phyloP scores from a whole-genome alignment of 345 rosid genomes.

The Balakata baccata region DNA sequence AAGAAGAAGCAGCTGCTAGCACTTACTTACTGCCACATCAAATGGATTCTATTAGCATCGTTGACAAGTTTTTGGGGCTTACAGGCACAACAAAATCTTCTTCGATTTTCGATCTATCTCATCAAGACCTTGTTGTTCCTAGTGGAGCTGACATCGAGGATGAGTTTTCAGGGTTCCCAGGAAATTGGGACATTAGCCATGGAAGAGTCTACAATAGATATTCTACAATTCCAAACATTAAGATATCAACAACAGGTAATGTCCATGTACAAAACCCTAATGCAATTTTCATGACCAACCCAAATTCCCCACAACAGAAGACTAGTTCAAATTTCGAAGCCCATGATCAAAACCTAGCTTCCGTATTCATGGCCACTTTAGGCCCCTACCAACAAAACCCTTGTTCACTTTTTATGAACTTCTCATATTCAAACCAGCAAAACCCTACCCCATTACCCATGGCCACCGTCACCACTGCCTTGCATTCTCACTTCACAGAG shows the following conservation, averaged over 20 bases:
- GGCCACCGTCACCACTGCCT: constrained; percentile 18
- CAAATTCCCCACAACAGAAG: constrained; percentile 16
- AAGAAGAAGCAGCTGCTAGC: constrained; percentile 18
- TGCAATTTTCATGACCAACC: constrained; percentile 19
- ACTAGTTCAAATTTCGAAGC: neutral
- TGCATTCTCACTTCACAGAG: constrained; percentile 24
- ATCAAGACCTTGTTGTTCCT: constrained; percentile 16
- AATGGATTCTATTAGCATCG: constrained; percentile 41
- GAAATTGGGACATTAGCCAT: constrained; percentile 24
- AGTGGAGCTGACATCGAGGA: constrained; percentile 23
- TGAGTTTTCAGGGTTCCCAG: constrained; percentile 22
- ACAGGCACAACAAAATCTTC: constrained; percentile 18
- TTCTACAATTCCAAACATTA: constrained; percentile 21
- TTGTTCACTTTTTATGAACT: constrained; percentile 22
- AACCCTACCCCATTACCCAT: constrained; percentile 31
- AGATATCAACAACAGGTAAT: constrained; percentile 20
- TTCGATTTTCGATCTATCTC: constrained; percentile 30
- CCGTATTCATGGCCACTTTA: constrained; percentile 18
- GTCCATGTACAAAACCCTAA: constrained; percentile 31
- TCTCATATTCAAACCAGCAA: constrained; percentile 14
- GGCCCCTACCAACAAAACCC: constrained; percentile 22
- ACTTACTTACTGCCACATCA: constrained; percentile 24
- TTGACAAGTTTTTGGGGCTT: constrained; percentile 54
- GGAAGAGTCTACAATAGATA: constrained; percentile 20
- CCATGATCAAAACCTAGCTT: constrained; percentile 19